phyloP scores from a whole-genome alignment of 129 eudicot genomes.

The Pseudognaphalium luteoalbum region DNA sequence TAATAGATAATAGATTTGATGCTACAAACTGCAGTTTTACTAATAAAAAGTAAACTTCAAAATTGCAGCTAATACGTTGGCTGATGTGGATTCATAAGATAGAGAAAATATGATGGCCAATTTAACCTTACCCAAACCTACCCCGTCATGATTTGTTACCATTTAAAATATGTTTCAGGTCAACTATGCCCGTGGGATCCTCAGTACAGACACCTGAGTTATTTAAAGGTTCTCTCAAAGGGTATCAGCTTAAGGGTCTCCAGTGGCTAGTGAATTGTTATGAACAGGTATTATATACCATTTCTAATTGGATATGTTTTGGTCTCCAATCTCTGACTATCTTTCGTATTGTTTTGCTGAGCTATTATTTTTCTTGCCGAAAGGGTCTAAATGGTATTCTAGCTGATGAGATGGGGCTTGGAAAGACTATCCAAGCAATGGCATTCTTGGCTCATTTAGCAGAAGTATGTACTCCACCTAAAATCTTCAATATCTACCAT shows the following conservation, averaged over 20 bases:
- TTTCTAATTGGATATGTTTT: not conserved
- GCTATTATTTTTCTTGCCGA: conserved; percentile 11
- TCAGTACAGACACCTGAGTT: conserved; percentile 75
- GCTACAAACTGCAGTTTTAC: too few species aligned
- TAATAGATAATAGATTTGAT: too few species aligned
- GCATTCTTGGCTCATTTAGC: conserved; percentile 93
- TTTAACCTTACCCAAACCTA: too few species aligned
- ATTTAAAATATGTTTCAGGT: conserved; percentile 37
- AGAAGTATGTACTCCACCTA: conserved; percentile 51
- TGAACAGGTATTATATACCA: conserved; percentile 60
- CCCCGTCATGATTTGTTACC: too few species aligned
- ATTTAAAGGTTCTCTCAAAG: conserved; percentile 85
- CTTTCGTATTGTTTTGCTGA: conserved; percentile 1
- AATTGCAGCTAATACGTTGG: too few species aligned
- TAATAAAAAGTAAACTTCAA: too few species aligned
- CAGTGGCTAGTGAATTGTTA: conserved; percentile 94
- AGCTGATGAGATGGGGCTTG: conserved; percentile 95
- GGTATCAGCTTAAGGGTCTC: conserved; percentile 83
- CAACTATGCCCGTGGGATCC: conserved; percentile 86
- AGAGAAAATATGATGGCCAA: too few species aligned
- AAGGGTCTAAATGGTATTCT: conserved; percentile 92
- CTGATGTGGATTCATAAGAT: too few species aligned
- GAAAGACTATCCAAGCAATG: conserved; percentile 93
- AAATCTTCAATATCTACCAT: not conserved
- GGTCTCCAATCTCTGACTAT: not conserved